A percentile compares a stretch with the other conserved stretches of the same genome.
Evolutionary conservation across 2,329 filamentous ascomycete genomes (phyloP).

Genomic region (Trichoderma asperellum): DNA sequence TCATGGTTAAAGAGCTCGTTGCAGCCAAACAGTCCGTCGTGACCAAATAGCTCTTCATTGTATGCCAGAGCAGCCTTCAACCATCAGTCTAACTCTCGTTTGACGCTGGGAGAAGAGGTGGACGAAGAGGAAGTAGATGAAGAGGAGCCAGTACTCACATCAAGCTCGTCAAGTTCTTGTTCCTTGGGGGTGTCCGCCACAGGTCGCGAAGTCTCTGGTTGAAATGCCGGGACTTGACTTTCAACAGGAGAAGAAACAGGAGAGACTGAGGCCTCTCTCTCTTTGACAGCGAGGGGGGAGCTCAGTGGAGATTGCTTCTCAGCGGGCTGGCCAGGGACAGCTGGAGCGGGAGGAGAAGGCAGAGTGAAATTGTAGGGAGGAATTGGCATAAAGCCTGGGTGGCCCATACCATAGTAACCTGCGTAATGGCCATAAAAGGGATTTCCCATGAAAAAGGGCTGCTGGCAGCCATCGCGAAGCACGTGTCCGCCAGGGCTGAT

Average conservation of each 20-base stretch:
- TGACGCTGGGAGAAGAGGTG: not conserved
- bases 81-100: conserved; percentile 1
- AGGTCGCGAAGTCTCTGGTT: not conserved
- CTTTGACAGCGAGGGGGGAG: not conserved
- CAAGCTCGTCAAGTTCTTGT: not conserved
- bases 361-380: not conserved
- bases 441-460: not conserved
- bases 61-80: not conserved
- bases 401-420: not conserved
- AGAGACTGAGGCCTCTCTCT: not conserved
- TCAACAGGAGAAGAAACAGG: not conserved
- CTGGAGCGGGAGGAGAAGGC: not conserved
- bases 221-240: not conserved
- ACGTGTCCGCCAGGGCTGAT: not conserved
- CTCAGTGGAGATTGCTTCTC: not conserved
- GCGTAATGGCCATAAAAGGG: not conserved
- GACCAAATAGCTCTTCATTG: not conserved
- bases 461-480: not conserved
- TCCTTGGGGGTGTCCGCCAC: not conserved
- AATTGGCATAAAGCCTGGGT: not conserved
- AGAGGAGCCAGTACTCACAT: conserved; percentile 4
- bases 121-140: not conserved
- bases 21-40: not conserved
- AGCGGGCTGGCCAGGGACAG: not conserved
- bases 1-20: not conserved